Base-by-base conservation (phyloP, 495 filamentous ascomycete genomes). In the Trichoderma parareesei region DNA sequence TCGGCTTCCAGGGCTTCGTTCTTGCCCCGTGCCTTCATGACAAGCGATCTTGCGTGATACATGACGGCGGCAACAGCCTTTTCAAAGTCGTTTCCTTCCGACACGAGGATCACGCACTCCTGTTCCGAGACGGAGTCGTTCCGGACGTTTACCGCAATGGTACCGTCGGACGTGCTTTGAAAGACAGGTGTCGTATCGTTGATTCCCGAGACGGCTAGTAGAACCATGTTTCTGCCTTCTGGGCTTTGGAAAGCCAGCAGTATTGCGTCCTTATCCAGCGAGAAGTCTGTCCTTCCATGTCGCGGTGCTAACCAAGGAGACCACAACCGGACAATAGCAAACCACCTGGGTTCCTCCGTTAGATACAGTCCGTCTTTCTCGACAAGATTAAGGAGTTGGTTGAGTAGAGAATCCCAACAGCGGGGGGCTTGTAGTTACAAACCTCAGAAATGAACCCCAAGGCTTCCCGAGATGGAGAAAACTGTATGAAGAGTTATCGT, bases 281-380 rank as follows among this genome's bases (percentile, higher is more conserved):
- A 70, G 40, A 95, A 89, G 5, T 77, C 72, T 9, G 78, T 73
- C 63, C 81, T 85, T 14, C 93, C 93, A 74, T 98, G 94, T 16
- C 91, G 80, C 27, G 94, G 94, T 0, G 88, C 90, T 14, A 98
- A 78, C 94, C 94, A 98, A 1, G 92, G 87, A 38, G 78, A 81
- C 84, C 88, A 92, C 3, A 89, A 75, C n/a, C 91, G 85, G 14
- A 92, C 87, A 7, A 94, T 75, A 5, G 90, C 84, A 70, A 96
- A 92, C 82, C 90, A 93, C 65, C 86, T 82, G n/a, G 9, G 60
- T 35, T 11, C 48, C 57, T 49, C 7, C 57, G 73, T 71, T 69
- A 64, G 60, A 64, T 13, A 40, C 9, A 44, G 0, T 20, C 16
- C 38, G 35, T 18, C 44, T 55, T 38, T 40, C 1, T 11, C 1